Conservation (phyloP, 139 green algal species). For the Chlorokybus atmophyticus region DNA sequence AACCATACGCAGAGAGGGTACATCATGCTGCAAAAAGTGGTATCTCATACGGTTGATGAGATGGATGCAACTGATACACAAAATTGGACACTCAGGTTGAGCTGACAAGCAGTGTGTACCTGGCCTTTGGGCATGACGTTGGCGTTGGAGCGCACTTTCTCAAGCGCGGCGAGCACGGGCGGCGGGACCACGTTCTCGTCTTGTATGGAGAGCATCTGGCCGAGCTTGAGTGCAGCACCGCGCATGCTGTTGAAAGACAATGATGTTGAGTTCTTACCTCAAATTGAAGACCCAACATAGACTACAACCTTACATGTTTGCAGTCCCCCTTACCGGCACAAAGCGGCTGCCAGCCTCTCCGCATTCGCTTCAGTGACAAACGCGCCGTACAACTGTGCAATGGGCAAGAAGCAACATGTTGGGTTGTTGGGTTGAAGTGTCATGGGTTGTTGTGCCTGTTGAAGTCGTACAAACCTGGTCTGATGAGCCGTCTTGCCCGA, state of each 20-base stretch:
- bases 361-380: slow-evolving; percentile 69
- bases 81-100: too few relatives aligned
- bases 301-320: background rate
- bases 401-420: background rate
- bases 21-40: too few relatives aligned
- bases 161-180: slow-evolving; percentile 46
- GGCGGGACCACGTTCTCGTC: slow-evolving; percentile 78
- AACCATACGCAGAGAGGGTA: too few relatives aligned
- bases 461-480: background rate
- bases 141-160: slow-evolving; percentile 61
- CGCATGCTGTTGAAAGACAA: slow-evolving; percentile 21
- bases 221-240: slow-evolving; percentile 86
- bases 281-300: background rate
- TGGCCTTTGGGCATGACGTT: slow-evolving; percentile 83
- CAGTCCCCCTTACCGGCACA: slow-evolving; percentile 48
- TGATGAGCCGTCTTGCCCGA: background rate
- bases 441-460: background rate
- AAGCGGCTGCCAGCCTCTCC: slow-evolving; percentile 68
- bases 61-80: too few relatives aligned
- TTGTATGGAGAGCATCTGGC: slow-evolving; percentile 94
- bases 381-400: slow-evolving; percentile 7
- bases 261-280: slow-evolving; percentile 2
- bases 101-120: too few relatives aligned
- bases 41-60: too few relatives aligned
- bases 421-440: background rate